Evolutionary conservation across 345 rosid species (phyloP), one percentile per base, ranked within the genome.

Genomic region (Kandelia obovata): DNA sequence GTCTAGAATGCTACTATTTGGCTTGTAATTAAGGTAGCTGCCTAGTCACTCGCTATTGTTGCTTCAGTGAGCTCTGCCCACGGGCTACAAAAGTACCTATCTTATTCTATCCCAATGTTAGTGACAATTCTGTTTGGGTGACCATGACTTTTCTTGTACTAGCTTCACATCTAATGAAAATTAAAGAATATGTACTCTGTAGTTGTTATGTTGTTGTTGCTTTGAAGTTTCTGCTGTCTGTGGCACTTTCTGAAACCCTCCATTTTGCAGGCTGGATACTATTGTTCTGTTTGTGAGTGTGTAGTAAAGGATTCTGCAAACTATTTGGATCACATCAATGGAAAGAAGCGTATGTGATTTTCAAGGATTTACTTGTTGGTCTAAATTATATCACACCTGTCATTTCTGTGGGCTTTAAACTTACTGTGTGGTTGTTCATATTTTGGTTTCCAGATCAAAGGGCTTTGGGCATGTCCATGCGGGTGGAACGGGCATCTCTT

Each of bases 281-380:
- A 75, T 78, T 95, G 99, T 76, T 84, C 89, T 3, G 99, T 92
- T 68, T 95, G 99, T 61, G 94, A 92, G 65, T 95, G 98, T 78
- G 98, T 92, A 16, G 99, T 95, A 30, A 92, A 95, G 90, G 99
- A 95, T 82, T 95, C 99, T 5, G 99, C 97, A 23, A 95, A 92
- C 88, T 95, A 95, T 87, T 84, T 95, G 82, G 99, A 95, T 82
- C 99, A 95, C 76, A 95, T 92, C 46, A 95, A 95, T 88, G 99
- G 98, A 71, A 95, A 95, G 74, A 95, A 95, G 78, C 99, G 99
- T 92, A 83, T 1, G 92, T 76, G 20, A 3, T 63, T 27, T 46
- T 67, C 47, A 49, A 61, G 7, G 9, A 31, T 35, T 53, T 32
- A 31, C 65, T 35, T 16, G 15, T 53, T 58, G 55, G 2, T 31